These are phyloP conservation scores for Schizophyllum amplum DNA, from an alignment of 1,284 basidiomycete species.

Conservation along the genomic window DNA sequence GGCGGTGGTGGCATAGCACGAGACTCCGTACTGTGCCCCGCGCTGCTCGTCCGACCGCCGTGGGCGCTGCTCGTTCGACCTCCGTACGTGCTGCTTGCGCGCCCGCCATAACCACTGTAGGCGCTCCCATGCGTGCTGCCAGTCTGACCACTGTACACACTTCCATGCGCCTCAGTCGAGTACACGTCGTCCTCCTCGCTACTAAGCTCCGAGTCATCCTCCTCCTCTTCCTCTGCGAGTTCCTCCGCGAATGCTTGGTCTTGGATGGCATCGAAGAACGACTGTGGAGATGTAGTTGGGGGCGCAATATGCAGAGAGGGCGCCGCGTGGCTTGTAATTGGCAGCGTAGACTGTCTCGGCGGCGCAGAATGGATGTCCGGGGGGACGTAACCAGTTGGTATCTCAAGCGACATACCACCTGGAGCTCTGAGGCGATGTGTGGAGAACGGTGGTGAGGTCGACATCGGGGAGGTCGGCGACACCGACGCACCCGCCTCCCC, in stretches of 20 bases:
- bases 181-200: not conserved
- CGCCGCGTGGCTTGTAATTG: not conserved
- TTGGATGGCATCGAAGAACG: slow-evolving; percentile 70
- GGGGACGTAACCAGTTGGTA: slow-evolving; percentile 20
- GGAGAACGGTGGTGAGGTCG: slow-evolving; percentile 2
- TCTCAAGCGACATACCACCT: not conserved
- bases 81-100: not conserved
- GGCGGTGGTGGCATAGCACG: too few species aligned
- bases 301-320: not conserved
- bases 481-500: not conserved
- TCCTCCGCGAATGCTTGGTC: slow-evolving; percentile 63
- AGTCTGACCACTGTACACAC: not conserved
- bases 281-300: slow-evolving; percentile 46
- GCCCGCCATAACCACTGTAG: not conserved
- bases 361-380: slow-evolving; percentile 23
- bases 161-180: not conserved
- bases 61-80: not conserved
- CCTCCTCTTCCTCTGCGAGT: slow-evolving; percentile 41
- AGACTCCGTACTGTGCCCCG: not conserved
- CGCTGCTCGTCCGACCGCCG: not conserved
- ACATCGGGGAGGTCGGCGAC: slow-evolving; percentile 15
- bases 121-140: not conserved
- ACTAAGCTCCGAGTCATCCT: slow-evolving; percentile 18
- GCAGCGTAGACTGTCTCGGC: not conserved
- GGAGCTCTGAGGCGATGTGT: not conserved